Conservation (phyloP, 495 filamentous ascomycete genomes). For the Talaromyces stipitatus region DNA sequence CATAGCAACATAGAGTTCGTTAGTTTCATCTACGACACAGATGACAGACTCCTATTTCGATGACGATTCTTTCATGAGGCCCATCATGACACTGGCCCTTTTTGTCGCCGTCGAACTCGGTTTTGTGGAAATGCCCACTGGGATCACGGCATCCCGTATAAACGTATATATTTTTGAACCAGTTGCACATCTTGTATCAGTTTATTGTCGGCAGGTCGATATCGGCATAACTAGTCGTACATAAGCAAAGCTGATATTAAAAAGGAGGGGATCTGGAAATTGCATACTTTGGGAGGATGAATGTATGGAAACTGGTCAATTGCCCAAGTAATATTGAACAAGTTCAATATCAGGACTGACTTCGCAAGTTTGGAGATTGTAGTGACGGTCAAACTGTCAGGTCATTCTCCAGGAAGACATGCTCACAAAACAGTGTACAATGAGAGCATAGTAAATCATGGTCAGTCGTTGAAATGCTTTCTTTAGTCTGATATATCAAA, state of each 20-base stretch:
- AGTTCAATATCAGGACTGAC: not conserved
- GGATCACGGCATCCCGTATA: conserved; percentile 63
- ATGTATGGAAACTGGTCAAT: not conserved
- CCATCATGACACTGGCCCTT: conserved; percentile 50
- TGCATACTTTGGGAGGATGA: not conserved
- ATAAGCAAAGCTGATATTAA: not conserved
- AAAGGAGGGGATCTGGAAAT: not conserved
- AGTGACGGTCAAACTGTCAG: not conserved
- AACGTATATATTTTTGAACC: conserved; percentile 70
- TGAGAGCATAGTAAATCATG: not conserved
- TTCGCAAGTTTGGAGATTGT: not conserved
- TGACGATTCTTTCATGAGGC: conserved; percentile 70
- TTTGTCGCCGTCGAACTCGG: conserved; percentile 54
- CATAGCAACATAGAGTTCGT: not conserved
- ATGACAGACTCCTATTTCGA: conserved; percentile 58
- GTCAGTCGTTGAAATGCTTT: not conserved
- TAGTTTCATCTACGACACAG: conserved; percentile 39
- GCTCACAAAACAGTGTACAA: not conserved
- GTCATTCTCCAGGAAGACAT: not conserved
- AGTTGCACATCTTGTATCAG: conserved; percentile 63
- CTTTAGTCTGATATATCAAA: not conserved
- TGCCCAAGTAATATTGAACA: not conserved
- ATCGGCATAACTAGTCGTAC: not conserved
- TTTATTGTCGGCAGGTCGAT: not conserved
- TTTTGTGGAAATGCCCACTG: conserved; percentile 59